Conservation (phyloP, 148 eudicot genomes). For the Arbutus unedo region DNA sequence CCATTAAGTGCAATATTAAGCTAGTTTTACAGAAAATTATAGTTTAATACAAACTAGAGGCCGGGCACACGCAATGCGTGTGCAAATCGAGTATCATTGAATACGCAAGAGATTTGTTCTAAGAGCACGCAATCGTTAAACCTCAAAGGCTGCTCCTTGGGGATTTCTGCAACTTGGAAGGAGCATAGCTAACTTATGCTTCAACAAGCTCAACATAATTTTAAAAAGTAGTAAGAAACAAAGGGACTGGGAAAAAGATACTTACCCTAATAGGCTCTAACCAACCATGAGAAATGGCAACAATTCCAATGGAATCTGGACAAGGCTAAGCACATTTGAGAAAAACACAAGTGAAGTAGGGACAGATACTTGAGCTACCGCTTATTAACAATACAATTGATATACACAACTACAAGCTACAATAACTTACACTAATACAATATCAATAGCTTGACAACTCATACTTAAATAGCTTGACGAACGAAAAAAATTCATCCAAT, state of each 20-base stretch:
- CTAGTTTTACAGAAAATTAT: neutral
- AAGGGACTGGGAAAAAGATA: neutral
- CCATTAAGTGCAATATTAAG: conserved; percentile 20
- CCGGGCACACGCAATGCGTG: too few relatives aligned
- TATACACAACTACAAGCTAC: neutral
- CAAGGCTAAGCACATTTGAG: conserved; percentile 67
- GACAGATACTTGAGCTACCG: neutral
- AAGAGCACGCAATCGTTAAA: conserved; percentile 94
- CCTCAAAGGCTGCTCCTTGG: conserved; percentile 96
- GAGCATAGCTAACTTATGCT: neutral
- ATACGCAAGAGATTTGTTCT: too few relatives aligned
- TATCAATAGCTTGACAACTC: too few relatives aligned
- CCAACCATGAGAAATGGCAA: conserved; percentile 99
- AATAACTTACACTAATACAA: too few relatives aligned
- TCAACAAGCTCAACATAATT: neutral
- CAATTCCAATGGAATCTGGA: conserved; percentile 99
- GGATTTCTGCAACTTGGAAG: conserved; percentile 90
- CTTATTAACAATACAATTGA: neutral
- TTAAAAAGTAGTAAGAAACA: neutral
- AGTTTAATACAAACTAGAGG: conserved; percentile 11
- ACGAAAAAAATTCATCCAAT: too few relatives aligned
- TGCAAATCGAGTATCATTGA: too few relatives aligned
- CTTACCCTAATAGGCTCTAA: conserved; percentile 94
- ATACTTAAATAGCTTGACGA: too few relatives aligned
- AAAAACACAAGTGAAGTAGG: neutral